These are phyloP conservation scores for Strigomonas culicis DNA, from an alignment of 208 protist species.

Conservation along the genomic window DNA sequence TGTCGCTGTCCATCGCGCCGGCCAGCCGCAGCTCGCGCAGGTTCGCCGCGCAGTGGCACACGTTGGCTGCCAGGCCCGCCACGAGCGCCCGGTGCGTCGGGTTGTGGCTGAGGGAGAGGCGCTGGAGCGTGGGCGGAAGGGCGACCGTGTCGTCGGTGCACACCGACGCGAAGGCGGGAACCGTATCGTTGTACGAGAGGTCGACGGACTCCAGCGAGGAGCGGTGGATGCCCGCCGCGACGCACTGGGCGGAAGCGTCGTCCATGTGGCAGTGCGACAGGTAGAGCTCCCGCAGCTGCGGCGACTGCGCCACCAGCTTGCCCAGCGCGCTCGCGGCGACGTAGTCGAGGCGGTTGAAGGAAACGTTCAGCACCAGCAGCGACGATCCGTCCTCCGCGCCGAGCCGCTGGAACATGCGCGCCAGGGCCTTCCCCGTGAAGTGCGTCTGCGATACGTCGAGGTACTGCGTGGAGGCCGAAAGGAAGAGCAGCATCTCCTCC, in stretches of 20 bases:
- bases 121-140: conserved; percentile 32
- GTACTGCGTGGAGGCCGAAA: conserved; percentile 16
- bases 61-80: conserved; percentile 20
- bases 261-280: conserved; percentile 32
- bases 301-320: background rate
- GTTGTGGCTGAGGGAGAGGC: conserved; percentile 45
- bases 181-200: conserved; percentile 39
- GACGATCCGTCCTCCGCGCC: background rate
- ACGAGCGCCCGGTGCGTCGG: conserved; percentile 26
- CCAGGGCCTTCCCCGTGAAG: conserved; percentile 13
- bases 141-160: conserved; percentile 8
- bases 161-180: conserved; percentile 29
- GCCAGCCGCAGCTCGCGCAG: conserved; percentile 50
- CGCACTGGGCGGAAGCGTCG: conserved; percentile 24
- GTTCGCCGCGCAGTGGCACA: conserved; percentile 20
- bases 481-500: conserved; percentile 17
- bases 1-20: conserved; percentile 36
- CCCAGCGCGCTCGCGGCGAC: conserved; percentile 7
- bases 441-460: conserved; percentile 27
- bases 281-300: conserved; percentile 16
- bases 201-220: conserved; percentile 25
- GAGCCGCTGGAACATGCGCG: conserved; percentile 12
- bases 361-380: conserved; percentile 19
- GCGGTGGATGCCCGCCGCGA: conserved; percentile 26
- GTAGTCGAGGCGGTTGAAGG: conserved; percentile 9